Base-by-base conservation (phyloP, 768 basidiomycete species). In the Amanita jacksonii region DNA sequence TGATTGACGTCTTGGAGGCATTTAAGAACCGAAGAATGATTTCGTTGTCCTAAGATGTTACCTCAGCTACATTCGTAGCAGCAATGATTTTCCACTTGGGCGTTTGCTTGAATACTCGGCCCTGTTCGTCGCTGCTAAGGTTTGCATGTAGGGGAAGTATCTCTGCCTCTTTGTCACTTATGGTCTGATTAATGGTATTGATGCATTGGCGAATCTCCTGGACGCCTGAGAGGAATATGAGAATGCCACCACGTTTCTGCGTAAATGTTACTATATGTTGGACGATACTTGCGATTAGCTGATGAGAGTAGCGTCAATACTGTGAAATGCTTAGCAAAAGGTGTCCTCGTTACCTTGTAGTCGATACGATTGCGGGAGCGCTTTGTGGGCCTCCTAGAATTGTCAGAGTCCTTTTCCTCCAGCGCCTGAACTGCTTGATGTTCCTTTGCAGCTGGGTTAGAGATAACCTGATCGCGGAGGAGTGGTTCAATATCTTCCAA, bases 61-160 rank as follows among this genome's bases (percentile, higher is more conserved):
- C 87, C 72, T 92, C 89, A 5, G 89, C 89, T 23, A 97, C 86
- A 55, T 96, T 96, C 3, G 93, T 96, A 0, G 90, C 76, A 0
- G 79, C 87, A 34, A 96, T 80, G 22, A 94, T 74, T 59, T 94
- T 94, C 73, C 91, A 82, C 28, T 67, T 66, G 2, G 71, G 63
- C 0, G 77, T 74, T 4, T 65, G 65, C 7, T 70, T 62, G 55
- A 96, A 97, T 1, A 92, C 84, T 6, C 65, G 64, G 10, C 78
- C 75, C 58, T 97, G 93, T 54, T 96, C 91, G 9, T 82, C 78
- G 30, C 69, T 84, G 0, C 89, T 79, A 16, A 96, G 67, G 58
- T 94, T 93, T 8, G 92, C 89, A 54, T 96, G 92, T 0, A 97
- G 73, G 0, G 92, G 87, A 19, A 91, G 68, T 38, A 85, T 70